A percentile compares a stretch with the other conserved stretches of the same genome.
Conservation (phyloP, 441 rosid species). For the Geranium incanum region DNA sequence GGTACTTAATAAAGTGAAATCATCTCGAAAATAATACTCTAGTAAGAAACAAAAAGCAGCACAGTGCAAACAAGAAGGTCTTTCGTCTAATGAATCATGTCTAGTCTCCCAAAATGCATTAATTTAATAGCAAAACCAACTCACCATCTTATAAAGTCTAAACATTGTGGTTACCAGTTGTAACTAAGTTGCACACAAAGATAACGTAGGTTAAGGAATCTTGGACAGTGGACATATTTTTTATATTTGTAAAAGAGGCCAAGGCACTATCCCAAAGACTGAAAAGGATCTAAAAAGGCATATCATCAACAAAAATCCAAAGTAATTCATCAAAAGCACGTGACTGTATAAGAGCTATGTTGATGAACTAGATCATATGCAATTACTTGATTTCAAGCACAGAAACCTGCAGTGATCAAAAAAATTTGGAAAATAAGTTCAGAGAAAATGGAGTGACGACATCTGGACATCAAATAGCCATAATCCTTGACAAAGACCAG, state of each 20-base stretch:
- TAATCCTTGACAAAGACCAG: background rate
- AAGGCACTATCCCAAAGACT: background rate
- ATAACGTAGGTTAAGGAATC: background rate
- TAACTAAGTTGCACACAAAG: background rate
- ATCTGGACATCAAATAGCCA: slow-evolving; percentile 2
- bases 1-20: background rate
- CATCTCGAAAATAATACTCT: background rate
- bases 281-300: background rate
- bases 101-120: background rate
- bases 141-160: background rate
- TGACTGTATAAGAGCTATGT: background rate
- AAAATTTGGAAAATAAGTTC: background rate
- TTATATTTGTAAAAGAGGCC: background rate
- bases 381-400: background rate
- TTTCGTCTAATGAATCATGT: background rate
- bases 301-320: background rate
- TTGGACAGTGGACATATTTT: background rate
- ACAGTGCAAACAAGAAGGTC: background rate
- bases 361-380: background rate
- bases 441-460: background rate
- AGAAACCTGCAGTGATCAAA: background rate
- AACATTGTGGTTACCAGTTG: background rate
- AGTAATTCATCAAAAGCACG: background rate
- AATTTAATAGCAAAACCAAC: background rate
- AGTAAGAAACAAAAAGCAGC: background rate